Percentiles rank a stretch among this genome's conserved stretches.
These are phyloP conservation scores for Trichoderma hamatum DNA, from an alignment of 2,329 filamentous ascomycete genomes.

Conservation along the genomic window DNA sequence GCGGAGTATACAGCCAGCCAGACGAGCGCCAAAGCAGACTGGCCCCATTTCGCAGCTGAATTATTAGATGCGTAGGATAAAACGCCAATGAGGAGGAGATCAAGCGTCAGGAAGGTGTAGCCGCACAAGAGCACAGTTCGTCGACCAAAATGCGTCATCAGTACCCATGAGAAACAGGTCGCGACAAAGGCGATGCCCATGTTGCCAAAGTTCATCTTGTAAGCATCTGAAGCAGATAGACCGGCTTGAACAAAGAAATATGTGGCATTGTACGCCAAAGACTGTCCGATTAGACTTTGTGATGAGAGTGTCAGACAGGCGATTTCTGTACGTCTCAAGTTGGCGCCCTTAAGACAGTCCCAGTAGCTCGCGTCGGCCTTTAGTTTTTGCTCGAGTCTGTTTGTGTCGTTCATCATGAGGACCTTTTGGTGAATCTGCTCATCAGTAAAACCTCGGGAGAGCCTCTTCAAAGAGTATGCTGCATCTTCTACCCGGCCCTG, in stretches of 20 bases:
- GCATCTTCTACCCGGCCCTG: constrained; percentile 40
- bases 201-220: constrained; percentile 45
- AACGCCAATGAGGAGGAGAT: constrained; percentile 25
- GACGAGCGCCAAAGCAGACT: constrained; percentile 30
- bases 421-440: constrained; percentile 26
- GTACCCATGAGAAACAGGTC: constrained; percentile 25
- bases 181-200: constrained; percentile 41
- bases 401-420: constrained; percentile 15
- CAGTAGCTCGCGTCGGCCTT: constrained; percentile 35
- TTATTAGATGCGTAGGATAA: constrained; percentile 19
- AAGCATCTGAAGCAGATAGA: constrained; percentile 32
- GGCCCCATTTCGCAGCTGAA: constrained; percentile 26
- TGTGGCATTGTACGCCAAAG: constrained; percentile 46
- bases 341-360: constrained; percentile 45
- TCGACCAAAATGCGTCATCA: constrained; percentile 27
- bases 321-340: constrained; percentile 43
- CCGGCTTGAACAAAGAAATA: constrained; percentile 48
- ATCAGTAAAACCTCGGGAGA: constrained; percentile 21
- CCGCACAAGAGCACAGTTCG: constrained; percentile 24
- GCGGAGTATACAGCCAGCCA: constrained; percentile 28
- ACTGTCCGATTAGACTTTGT: constrained; percentile 42
- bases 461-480: constrained; percentile 6
- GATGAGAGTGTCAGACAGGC: constrained; percentile 43
- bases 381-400: constrained; percentile 31
- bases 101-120: constrained; percentile 15